Conservation (phyloP, 179 eudicot genomes). For the Beta lomatogona region DNA sequence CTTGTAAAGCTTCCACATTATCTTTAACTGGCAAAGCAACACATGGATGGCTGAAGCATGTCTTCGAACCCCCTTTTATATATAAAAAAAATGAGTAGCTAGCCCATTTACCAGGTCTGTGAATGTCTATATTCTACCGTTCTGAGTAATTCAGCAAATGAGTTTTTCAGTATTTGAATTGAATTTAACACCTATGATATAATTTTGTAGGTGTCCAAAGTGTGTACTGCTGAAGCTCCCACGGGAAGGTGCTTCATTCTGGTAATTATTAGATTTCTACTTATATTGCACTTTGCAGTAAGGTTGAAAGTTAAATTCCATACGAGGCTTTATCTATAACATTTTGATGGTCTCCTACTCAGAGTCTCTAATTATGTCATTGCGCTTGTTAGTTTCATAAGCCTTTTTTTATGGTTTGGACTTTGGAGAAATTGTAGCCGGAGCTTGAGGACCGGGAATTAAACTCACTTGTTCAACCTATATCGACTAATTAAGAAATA, state of each 20-base stretch:
- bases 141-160: background rate
- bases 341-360: background rate
- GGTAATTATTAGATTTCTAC: conserved; percentile 42
- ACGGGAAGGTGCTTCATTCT: conserved; percentile 86
- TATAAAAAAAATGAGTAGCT: background rate
- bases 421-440: background rate
- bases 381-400: background rate
- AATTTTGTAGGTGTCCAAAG: conserved; percentile 77
- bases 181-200: background rate
- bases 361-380: background rate
- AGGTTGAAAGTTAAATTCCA: background rate
- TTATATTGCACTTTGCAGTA: background rate
- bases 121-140: background rate
- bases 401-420: background rate
- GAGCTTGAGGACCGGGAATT: background rate
- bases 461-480: background rate
- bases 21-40: too few species aligned
- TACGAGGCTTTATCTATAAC: background rate
- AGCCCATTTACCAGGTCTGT: background rate
- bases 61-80: background rate
- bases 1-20: background rate
- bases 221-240: conserved; percentile 92
- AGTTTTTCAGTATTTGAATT: background rate
- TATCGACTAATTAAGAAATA: too few species aligned
- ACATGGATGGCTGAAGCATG: background rate